Percentiles rank a stretch among this genome's conserved stretches.
phyloP scores from a whole-genome alignment of 345 rosid species.

The Anastatica hierochuntica region DNA sequence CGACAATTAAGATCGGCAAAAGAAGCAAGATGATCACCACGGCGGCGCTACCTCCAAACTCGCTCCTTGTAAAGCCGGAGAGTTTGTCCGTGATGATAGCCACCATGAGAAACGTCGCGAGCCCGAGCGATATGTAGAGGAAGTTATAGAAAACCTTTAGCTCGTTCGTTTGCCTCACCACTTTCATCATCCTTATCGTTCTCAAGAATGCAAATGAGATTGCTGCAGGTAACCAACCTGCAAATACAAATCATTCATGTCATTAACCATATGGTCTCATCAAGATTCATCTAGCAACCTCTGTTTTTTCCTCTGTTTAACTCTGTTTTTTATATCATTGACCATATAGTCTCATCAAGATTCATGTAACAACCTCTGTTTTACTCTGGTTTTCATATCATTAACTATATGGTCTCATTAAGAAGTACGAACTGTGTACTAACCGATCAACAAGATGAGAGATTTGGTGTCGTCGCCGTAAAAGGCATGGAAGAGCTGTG shows the following conservation, averaged over 20 bases:
- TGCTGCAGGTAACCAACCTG: slow-evolving; percentile 41
- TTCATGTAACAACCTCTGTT: not conserved
- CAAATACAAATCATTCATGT: not conserved
- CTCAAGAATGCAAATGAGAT: slow-evolving; percentile 34
- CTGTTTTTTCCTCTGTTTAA: not conserved
- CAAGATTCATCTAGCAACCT: not conserved
- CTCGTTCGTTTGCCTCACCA: slow-evolving; percentile 25
- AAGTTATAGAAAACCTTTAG: slow-evolving; percentile 36
- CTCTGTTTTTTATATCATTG: slow-evolving; percentile 3
- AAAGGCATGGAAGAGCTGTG: slow-evolving; percentile 40
- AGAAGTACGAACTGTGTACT: not conserved
- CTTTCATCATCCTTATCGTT: slow-evolving; percentile 33
- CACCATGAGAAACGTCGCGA: slow-evolving; percentile 42
- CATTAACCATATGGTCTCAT: not conserved
- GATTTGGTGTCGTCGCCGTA: slow-evolving; percentile 32
- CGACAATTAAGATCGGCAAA: slow-evolving; percentile 32
- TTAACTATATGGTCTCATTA: not conserved
- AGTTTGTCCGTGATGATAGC: slow-evolving; percentile 31
- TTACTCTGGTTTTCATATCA: slow-evolving; percentile 3
- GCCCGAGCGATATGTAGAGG: slow-evolving; percentile 37
- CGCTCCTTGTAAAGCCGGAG: slow-evolving; percentile 25
- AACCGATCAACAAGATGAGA: slow-evolving; percentile 38
- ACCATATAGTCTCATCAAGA: not conserved
- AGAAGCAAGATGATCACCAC: slow-evolving; percentile 29
- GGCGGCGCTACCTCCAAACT: slow-evolving; percentile 31